phyloP scores from a whole-genome alignment of 1,139 yeast species.

The Magnusiomyces suaveolens region DNA sequence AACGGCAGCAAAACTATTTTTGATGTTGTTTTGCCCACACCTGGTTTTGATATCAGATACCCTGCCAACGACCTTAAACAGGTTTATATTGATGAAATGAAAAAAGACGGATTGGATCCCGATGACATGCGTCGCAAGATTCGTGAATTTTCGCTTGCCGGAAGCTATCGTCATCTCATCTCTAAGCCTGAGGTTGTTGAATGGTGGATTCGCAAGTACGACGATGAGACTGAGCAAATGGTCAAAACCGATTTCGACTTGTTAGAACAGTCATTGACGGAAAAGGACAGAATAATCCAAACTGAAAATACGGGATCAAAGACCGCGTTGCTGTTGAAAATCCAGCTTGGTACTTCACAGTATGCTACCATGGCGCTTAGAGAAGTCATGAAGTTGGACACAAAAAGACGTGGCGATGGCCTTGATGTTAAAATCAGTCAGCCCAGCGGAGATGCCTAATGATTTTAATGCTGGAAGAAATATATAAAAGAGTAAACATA shows the following conservation, averaged over 20 bases:
- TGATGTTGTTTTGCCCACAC: conserved; percentile 87
- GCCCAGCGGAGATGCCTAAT: not conserved
- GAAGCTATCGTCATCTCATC: conserved; percentile 75
- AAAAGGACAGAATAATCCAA: conserved; percentile 14
- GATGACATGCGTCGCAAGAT: conserved; percentile 73
- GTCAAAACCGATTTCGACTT: conserved; percentile 77
- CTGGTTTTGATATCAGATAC: conserved; percentile 82
- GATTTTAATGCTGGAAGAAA: no score
- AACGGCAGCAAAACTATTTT: conserved; percentile 53
- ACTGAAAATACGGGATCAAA: conserved; percentile 27
- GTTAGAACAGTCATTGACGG: conserved; percentile 34
- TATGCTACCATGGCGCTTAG: conserved; percentile 98
- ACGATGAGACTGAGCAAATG: conserved; percentile 55
- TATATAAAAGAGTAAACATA: not conserved
- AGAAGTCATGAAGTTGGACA: conserved; percentile 78
- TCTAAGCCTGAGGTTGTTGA: conserved; percentile 57
- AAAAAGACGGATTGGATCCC: conserved; percentile 73
- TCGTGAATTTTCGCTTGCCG: conserved; percentile 83
- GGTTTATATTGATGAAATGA: conserved; percentile 67
- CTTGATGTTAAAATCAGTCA: conserved; percentile 15
- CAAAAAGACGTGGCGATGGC: conserved; percentile 53
- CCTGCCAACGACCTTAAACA: conserved; percentile 61
- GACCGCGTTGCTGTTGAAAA: conserved; percentile 61
- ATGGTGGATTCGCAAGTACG: conserved; percentile 55
- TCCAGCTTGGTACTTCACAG: conserved; percentile 77